Base-by-base conservation (phyloP, 2,329 filamentous ascomycete species). In the Colletotrichum aenigma region DNA sequence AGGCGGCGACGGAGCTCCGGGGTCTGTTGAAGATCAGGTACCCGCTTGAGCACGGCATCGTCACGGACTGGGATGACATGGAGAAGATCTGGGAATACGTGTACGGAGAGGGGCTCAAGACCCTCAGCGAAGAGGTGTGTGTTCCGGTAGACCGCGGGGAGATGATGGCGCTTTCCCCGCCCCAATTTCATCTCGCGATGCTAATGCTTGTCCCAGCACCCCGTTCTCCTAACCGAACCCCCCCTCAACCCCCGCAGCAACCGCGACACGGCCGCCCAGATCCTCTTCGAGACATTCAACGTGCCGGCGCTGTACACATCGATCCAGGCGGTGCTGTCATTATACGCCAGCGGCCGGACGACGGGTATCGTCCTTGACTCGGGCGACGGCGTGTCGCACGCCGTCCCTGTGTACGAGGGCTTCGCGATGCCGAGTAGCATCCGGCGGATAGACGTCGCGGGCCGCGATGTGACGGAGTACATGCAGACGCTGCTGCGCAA, bases 11-110 rank as follows among this genome's bases (percentile, higher is more conserved):
- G 80, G 96, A 98, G 83, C 90, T 98, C 81, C 93, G 96, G 82
- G 97, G 97, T 4, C 88, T 99, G 77, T 90, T 99, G 80, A 99
- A 98, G 91, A 98, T 99, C 81, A 91, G 93, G 79, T 98, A 98
- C 84, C 97, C 97, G 60, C 88, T 99, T 71, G 97, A 98, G 87
- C 97, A 99, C 84, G 97, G 97, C 80, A 97, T 99, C 81, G 97
- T 99, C 78, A 99, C 97, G 80, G 96, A 99, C 86, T 99, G 97
- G 97, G 97, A 98, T 83, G 97, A 99, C 83, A 99, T 99, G 97
- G 97, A 99, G 89, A 93, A 95, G 87, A 99, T 99, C 86, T 99
- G 97, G 97, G 95, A 97, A 81, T 97, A 98, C 83, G 96, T 99
- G 69, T 99, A 98, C 84, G 95, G 95, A 74, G 96, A 98, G 82